phyloP scores from a whole-genome alignment of 2,329 filamentous ascomycete species.

The Chrysoporthe deuterocubensis region DNA sequence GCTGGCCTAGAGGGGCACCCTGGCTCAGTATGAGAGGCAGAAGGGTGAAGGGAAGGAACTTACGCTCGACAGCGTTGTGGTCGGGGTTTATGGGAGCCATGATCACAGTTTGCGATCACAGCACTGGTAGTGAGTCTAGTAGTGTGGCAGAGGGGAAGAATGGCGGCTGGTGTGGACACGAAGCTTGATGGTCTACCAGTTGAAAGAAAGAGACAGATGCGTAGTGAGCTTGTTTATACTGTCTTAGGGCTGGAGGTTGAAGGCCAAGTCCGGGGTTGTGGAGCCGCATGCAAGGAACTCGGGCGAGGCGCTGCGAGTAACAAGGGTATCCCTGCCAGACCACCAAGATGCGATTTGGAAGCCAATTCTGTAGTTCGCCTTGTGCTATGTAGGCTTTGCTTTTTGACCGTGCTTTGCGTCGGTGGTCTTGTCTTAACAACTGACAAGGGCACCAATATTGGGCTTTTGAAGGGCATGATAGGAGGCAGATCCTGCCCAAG shows the following conservation, averaged over 20 bases:
- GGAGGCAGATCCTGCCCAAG: no score
- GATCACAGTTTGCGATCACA: slow-evolving; percentile 7
- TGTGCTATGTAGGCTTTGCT: neutral
- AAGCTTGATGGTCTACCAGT: neutral
- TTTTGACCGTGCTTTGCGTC: neutral
- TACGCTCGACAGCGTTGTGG: slow-evolving; percentile 34
- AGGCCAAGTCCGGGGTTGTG: neutral
- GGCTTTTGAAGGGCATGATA: neutral
- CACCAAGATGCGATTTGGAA: neutral
- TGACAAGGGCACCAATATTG: neutral
- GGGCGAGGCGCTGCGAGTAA: neutral
- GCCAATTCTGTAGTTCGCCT: neutral
- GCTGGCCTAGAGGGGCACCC: slow-evolving; percentile 49
- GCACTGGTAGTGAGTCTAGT: neutral
- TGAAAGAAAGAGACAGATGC: neutral
- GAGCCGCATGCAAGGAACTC: neutral
- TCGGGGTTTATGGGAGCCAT: slow-evolving; percentile 36
- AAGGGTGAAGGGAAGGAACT: neutral
- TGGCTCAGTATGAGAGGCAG: neutral
- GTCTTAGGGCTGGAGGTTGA: neutral
- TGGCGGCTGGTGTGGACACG: no score
- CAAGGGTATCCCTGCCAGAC: neutral
- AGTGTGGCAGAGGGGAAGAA: neutral
- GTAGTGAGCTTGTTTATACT: neutral
- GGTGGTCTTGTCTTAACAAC: neutral